A percentile compares a stretch with the other conserved stretches of the same genome.
phyloP scores from a whole-genome alignment of 352 stramenopile genomes.

The Phytophthora cryptogea region DNA sequence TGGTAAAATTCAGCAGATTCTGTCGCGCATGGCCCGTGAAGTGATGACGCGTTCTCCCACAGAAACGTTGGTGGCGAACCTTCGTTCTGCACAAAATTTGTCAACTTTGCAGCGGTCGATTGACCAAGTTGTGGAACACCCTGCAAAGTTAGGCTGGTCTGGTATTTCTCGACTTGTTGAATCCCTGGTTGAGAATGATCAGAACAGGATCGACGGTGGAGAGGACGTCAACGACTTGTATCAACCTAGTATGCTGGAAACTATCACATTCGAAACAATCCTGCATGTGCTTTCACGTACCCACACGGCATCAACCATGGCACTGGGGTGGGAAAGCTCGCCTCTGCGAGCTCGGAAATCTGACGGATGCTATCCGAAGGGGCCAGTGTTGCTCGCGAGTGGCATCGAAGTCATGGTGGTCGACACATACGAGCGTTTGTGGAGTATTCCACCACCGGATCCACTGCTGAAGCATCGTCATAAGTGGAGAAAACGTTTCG shows the following conservation, averaged over 20 bases:
- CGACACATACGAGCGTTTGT: conserved; percentile 79
- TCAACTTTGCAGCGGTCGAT: conserved; percentile 59
- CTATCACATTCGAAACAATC: conserved; percentile 76
- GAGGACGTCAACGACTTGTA: conserved; percentile 25
- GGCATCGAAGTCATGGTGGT: conserved; percentile 79
- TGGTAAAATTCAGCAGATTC: conserved; percentile 66
- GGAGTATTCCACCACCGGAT: conserved; percentile 81
- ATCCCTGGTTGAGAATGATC: conserved; percentile 28
- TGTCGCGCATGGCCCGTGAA: conserved; percentile 54
- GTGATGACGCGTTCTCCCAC: conserved; percentile 42
- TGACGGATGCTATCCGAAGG: conserved; percentile 69
- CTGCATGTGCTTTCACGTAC: conserved; percentile 78
- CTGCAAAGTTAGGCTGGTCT: conserved; percentile 20
- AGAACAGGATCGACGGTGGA: conserved; percentile 4
- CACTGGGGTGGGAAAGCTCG: conserved; percentile 54
- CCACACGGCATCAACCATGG: conserved; percentile 41
- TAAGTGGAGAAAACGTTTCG: conserved; percentile 75
- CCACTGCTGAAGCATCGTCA: conserved; percentile 78
- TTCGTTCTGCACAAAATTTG: conserved; percentile 57
- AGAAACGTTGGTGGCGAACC: conserved; percentile 57
- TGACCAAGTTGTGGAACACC: conserved; percentile 29
- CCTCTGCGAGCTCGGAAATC: conserved; percentile 39
- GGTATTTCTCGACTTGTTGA: conserved; percentile 37
- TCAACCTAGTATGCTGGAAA: conserved; percentile 48
- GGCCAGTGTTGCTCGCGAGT: conserved; percentile 66